Evolutionary conservation across 1,139 yeast genomes (phyloP).

Genomic region (Meyerozyma carpophila): DNA sequence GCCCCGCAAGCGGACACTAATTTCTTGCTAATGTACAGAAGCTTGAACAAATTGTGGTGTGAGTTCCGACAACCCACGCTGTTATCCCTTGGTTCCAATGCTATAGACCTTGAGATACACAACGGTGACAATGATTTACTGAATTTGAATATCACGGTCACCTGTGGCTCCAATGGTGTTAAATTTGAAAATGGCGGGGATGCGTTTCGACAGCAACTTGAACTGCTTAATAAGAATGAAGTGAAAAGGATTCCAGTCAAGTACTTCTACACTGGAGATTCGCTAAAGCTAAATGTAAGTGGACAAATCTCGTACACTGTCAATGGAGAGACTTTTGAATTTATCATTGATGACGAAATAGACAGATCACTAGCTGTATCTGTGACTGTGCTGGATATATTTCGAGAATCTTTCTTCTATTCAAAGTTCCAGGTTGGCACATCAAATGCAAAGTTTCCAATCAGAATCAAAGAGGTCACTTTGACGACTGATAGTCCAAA

Average conservation of each 20-base stretch:
- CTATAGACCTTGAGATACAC: constrained; percentile 15
- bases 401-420: constrained; percentile 48
- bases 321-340: constrained; percentile 16
- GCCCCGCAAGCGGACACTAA: neutral
- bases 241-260: neutral
- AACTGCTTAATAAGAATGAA: neutral
- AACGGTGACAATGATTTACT: constrained; percentile 14
- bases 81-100: constrained; percentile 19
- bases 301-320: constrained; percentile 27
- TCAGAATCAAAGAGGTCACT: constrained; percentile 43
- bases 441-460: constrained; percentile 46
- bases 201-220: neutral
- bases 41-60: constrained; percentile 16
- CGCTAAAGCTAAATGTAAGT: constrained; percentile 21
- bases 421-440: constrained; percentile 69
- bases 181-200: constrained; percentile 10
- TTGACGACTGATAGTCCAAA: constrained; percentile 32
- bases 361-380: constrained; percentile 55
- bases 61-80: constrained; percentile 14
- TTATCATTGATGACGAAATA: constrained; percentile 24
- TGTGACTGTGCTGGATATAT: constrained; percentile 75
- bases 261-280: constrained; percentile 20
- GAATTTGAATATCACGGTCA: constrained; percentile 12
- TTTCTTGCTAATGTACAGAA: neutral
- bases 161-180: constrained; percentile 15